These are phyloP conservation scores for Solanum bukasovii DNA, from an alignment of 257 asterid species.

Conservation along the genomic window DNA sequence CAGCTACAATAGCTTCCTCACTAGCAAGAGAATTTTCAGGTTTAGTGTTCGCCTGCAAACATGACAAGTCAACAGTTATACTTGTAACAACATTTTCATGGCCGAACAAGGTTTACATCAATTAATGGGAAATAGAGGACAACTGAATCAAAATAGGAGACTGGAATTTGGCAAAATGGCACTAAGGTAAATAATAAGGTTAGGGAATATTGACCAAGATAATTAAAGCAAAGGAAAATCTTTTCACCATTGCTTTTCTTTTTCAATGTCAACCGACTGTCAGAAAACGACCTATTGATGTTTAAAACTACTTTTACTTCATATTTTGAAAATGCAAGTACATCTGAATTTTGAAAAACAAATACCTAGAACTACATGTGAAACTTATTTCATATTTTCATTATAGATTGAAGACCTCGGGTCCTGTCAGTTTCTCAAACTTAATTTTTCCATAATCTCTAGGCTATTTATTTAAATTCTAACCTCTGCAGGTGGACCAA, in stretches of 20 bases:
- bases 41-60: slow-evolving; percentile 40
- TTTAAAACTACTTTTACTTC: background rate
- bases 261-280: background rate
- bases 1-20: slow-evolving; percentile 74
- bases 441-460: background rate
- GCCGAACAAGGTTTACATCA: slow-evolving; percentile 21
- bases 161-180: background rate
- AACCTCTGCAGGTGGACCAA: slow-evolving; percentile 57
- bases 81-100: slow-evolving; percentile 46
- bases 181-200: background rate
- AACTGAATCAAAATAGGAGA: background rate
- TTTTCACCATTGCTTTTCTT: background rate
- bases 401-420: background rate
- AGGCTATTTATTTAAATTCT: slow-evolving; percentile 4
- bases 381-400: background rate
- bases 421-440: background rate
- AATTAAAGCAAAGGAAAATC: background rate
- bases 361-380: background rate
- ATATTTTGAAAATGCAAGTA: background rate
- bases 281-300: background rate
- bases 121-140: background rate
- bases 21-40: slow-evolving; percentile 39
- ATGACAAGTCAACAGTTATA: slow-evolving; percentile 4
- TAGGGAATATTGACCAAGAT: background rate
- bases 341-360: background rate